These are phyloP conservation scores for Rhexocercosporidium sp. DNA, from an alignment of 2,329 filamentous ascomycete genomes.

Conservation along the genomic window DNA sequence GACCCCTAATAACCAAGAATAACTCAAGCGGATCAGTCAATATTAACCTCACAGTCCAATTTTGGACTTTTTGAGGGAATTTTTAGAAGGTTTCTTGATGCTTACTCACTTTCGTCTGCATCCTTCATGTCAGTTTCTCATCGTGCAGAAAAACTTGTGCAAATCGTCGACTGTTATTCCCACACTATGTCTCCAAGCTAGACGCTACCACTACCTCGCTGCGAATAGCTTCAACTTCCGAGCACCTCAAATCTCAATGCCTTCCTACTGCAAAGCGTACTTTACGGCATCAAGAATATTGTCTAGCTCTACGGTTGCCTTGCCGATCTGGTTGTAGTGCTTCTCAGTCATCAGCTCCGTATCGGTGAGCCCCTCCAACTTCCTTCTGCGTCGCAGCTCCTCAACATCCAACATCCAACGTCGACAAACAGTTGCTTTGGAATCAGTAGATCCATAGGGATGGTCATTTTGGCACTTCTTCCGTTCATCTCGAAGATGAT, in stretches of 20 bases:
- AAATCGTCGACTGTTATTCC: too few relatives aligned
- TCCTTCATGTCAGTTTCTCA: too few relatives aligned
- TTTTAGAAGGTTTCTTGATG: too few relatives aligned
- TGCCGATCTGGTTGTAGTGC: constrained; percentile 11
- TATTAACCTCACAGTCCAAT: too few relatives aligned
- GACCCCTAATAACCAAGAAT: too few relatives aligned
- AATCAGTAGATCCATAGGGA: neutral
- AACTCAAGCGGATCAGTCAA: too few relatives aligned
- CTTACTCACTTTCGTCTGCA: too few relatives aligned
- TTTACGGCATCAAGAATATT: constrained; percentile 69
- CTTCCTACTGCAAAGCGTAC: constrained; percentile 46
- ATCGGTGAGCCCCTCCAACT: neutral
- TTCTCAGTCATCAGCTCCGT: neutral
- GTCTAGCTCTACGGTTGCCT: constrained; percentile 53
- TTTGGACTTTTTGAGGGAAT: too few relatives aligned
- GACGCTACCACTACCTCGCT: neutral
- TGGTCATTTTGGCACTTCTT: constrained; percentile 15
- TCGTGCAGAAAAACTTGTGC: too few relatives aligned
- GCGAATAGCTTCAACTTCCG: neutral
- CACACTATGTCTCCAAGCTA: neutral
- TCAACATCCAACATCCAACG: too few relatives aligned
- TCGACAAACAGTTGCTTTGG: neutral
- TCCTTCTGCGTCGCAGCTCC: neutral
- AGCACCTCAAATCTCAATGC: constrained; percentile 6
- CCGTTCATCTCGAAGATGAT: constrained; percentile 55